Evolutionary conservation across 2,329 filamentous ascomycete genomes (phyloP), one percentile per base, ranked within the genome.

Genomic region (Scedosporium apiospermum): DNA sequence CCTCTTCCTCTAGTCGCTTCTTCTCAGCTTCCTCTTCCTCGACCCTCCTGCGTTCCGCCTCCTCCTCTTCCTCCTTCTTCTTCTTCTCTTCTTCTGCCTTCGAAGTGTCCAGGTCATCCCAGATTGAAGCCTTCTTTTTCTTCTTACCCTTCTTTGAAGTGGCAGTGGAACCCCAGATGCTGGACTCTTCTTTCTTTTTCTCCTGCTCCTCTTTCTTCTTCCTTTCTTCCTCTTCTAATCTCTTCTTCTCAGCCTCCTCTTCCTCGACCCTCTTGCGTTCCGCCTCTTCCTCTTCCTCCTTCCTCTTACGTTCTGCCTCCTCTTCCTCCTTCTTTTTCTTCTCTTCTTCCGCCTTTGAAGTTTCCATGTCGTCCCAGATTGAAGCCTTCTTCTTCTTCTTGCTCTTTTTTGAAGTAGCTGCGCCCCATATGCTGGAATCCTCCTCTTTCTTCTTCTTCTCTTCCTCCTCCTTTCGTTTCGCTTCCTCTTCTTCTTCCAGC

Each of bases 331-430:
- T 23, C 5, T 60, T 57, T 34, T 63, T 55, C 6, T 59, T 7
- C 18, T 46, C 42, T 4, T 46, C 42, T 46, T 46, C 42, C 4
- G 10, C 42, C 42, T 18, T 46, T 3, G 18, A 23, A 10, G 10
- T 26, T n/a, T 51, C 60, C 10, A 57, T 18, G 18, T 62, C 60
- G 21, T 62, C 60, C 60, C 60, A 62, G 26, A 62, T 62, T 3
- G 57, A 34, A 44, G 60, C 49, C 18, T 53, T 53, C 21, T 53
- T 53, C 58, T 70, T 67, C 53, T 67, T 66, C 57, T 72, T 69
- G 5, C 65, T 69, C n/a, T n/a, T 72, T 64, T 73, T 75, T 16
- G 62, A 63, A 26, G 67, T 64, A 65, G 70, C 71, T 30, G 67
- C 65, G 51, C 66, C 67, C 70, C 69, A 72, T 41, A 66, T 21